These are phyloP conservation scores for Starmerella lactis-condensi DNA, from an alignment of 805 yeast genomes.

Conservation along the genomic window DNA sequence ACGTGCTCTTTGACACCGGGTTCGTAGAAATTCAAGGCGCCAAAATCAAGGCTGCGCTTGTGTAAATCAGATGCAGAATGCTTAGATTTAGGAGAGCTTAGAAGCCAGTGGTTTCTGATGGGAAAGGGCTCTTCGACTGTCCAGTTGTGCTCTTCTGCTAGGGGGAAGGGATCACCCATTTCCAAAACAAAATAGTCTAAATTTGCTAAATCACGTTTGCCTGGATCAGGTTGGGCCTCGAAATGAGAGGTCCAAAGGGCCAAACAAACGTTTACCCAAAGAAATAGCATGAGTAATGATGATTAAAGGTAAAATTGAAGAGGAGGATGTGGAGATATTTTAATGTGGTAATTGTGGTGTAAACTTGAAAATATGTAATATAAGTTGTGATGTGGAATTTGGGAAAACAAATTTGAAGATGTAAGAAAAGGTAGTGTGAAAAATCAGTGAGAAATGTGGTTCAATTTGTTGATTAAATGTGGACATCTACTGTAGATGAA, in stretches of 20 bases:
- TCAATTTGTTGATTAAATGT: no score
- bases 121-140: constrained; percentile 17
- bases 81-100: constrained; percentile 7
- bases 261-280: constrained; percentile 1
- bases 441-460: no score
- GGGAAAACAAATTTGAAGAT: no score
- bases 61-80: no score
- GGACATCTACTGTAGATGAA: no score
- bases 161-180: constrained; percentile 8
- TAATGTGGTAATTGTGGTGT: no score
- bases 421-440: no score
- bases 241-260: constrained; percentile 13
- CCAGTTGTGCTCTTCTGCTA: constrained; percentile 7
- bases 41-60: background rate
- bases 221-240: constrained; percentile 14
- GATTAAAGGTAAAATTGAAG: background rate
- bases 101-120: constrained; percentile 17
- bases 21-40: constrained; percentile 3
- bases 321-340: no score
- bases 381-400: no score
- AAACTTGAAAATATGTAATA: no score
- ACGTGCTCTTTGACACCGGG: constrained; percentile 3
- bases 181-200: constrained; percentile 15
- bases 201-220: constrained; percentile 7
- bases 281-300: constrained; percentile 1